Evolutionary conservation across 495 filamentous ascomycete genomes (phyloP), one percentile per base, ranked within the genome.

Genomic region (Xylaria castorea): DNA sequence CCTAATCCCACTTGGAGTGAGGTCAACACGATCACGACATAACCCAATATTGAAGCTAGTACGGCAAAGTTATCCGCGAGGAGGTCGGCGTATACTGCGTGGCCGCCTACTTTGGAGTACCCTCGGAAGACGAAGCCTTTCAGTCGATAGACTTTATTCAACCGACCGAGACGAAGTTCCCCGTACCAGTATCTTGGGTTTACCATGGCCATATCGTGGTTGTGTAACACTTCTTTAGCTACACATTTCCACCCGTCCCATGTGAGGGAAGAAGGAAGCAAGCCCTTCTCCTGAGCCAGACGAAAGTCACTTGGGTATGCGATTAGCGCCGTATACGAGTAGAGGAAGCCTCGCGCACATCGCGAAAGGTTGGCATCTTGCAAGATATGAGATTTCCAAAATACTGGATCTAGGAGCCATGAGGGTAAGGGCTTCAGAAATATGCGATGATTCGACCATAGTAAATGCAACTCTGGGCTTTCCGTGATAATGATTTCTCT

Each of bases 1-100:
- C 81, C 83, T 0, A 89, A 78, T 0, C 88, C 89, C 51, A 90
- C 88, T 73, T 90, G 89, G 84, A 91, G 87, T 36, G 88, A 89
- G 0, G 85, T 83, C 66, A 90, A 78, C 6, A 88, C 85, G 11
- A 90, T 75, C n/a, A 81, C 84, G 27, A 90, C 76, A 70, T 87
- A 91, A 11, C 85, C 83, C 9, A 85, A 81, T 1, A 79, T 77
- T 6, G 82, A 76, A 0, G 84, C 77, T 0, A 90, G 55, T 74
- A 82, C 80, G 1, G 81, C 79, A 38, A 89, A 81, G 66, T 89
- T 87, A 12, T 86, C 81, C 11, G 76, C 76, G 58, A 89, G 80
- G 34, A 86, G 77, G 32, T 76, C 75, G 22, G 66, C 72, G 62
- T 80, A 84, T 30, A 68, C 63, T 0, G 69, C 58, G 48, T 79